These are phyloP conservation scores for Neurospora sp. DNA, from an alignment of 495 filamentous ascomycete species.

Conservation along the genomic window DNA sequence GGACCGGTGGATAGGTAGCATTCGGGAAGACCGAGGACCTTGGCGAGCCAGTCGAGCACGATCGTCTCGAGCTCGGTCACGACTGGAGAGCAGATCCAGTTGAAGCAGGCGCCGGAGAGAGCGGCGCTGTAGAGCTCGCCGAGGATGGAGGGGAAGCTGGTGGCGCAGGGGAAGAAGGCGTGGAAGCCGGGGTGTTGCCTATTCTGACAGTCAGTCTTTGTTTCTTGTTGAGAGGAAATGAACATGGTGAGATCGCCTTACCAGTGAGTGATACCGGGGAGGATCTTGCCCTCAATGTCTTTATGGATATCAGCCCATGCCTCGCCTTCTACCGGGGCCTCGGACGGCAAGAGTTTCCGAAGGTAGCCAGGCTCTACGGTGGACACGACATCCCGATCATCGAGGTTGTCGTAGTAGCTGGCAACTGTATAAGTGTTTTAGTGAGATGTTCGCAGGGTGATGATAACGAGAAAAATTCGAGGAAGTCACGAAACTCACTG, in stretches of 20 bases:
- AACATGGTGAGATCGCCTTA: conserved; percentile 10
- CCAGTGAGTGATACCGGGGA: conserved; percentile 94
- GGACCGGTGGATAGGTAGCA: conserved; percentile 69
- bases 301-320: conserved; percentile 70
- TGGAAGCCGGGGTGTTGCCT: conserved; percentile 85
- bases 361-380: conserved; percentile 82
- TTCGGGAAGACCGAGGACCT: conserved; percentile 59
- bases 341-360: conserved; percentile 62
- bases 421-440: conserved; percentile 45
- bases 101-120: conserved; percentile 86
- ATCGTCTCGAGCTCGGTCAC: conserved; percentile 91
- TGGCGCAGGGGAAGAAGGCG: conserved; percentile 85
- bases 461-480: background rate
- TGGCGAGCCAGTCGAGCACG: conserved; percentile 84
- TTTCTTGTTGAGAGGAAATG: background rate
- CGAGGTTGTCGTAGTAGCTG: conserved; percentile 70
- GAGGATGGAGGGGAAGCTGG: conserved; percentile 77
- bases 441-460: background rate
- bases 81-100: conserved; percentile 92
- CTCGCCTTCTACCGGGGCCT: conserved; percentile 65
- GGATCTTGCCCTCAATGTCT: conserved; percentile 80
- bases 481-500: conserved; percentile 45
- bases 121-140: conserved; percentile 88
- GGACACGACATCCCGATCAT: conserved; percentile 62
- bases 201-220: background rate